Conservation (phyloP, 306 rosid genomes). For the Sphenostylis stenocarpa region DNA sequence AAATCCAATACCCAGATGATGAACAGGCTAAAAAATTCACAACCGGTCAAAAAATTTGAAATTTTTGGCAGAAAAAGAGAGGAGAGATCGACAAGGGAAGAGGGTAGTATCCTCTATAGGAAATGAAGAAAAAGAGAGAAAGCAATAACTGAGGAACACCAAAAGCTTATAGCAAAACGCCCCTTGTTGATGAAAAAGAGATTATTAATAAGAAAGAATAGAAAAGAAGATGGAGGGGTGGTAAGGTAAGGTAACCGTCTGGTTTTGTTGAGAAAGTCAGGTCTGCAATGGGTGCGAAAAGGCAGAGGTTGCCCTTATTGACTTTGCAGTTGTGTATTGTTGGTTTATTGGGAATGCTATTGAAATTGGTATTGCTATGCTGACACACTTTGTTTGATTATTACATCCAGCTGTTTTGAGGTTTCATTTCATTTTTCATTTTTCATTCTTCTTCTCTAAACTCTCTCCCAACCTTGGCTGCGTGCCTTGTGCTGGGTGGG, state of each 20-base stretch:
- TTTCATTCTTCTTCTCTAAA: conserved; percentile 31
- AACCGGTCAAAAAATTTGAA: conserved; percentile 48
- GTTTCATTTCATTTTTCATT: conserved; percentile 30
- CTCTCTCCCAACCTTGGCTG: not conserved
- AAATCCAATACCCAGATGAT: conserved; percentile 28
- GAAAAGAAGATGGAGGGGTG: not conserved
- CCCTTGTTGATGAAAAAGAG: conserved; percentile 2
- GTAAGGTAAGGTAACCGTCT: conserved; percentile 41
- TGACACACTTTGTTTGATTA: conserved; percentile 43
- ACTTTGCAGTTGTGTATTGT: conserved; percentile 52
- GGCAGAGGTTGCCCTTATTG: conserved; percentile 66
- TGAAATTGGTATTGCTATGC: conserved; percentile 9
- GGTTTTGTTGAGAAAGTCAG: conserved; percentile 38
- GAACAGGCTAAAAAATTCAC: conserved; percentile 32
- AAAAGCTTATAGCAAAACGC: not conserved
- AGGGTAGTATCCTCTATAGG: conserved; percentile 28
- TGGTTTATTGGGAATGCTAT: not conserved
- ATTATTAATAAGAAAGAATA: conserved; percentile 1
- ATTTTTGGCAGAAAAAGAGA: conserved; percentile 35
- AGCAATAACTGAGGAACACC: not conserved
- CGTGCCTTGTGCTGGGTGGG: not conserved
- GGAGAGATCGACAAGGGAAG: conserved; percentile 33
- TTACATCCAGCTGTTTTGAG: conserved; percentile 53
- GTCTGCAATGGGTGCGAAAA: conserved; percentile 46
- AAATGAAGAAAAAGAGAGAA: conserved; percentile 1